Evolutionary conservation across 2,329 filamentous ascomycete species (phyloP), one percentile per base, ranked within the genome.

Genomic region (Diaporthe vaccinii): DNA sequence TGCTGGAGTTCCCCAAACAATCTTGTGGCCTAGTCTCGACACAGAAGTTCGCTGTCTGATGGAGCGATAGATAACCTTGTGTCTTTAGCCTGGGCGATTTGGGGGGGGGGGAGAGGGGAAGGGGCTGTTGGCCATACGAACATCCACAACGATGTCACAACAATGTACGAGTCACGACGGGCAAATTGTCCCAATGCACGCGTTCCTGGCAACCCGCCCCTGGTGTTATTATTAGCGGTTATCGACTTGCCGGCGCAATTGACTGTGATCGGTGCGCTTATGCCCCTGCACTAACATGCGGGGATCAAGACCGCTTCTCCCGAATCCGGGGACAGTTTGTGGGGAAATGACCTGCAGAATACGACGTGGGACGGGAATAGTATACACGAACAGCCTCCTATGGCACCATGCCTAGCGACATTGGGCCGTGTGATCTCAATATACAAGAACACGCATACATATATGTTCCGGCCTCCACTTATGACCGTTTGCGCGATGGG

Each of bases 1-100:
- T 78, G 9, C 73, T 80, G 39, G 74, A 59, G 49, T 78, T 76
- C 46, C 79, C 79, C 2, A 78, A 70, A 72, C 51, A 22, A 31
- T 72, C 59, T 17, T 76, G 72, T 34, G 75, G 75, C 34, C 57
- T 76, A n/a, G 34, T 34, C n/a, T 39, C 61, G 46, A 41, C 22
- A 51, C 25, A 39, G 49, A 36, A 28, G 41, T 44, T 36, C 39
- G 44, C 34, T 22, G 31, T 65, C 51, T 49, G 28, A 58, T 71
- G 46, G 5, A 41, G 25, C 65, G 49, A 49, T n/a, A 28, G 49
- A 49, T n/a, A 28, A 39, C n/a, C 15, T 39, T 9, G 65, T 69
- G 46, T 41, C 4, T n/a, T 53, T 41, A 15, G 49, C 34, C n/a
- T 53, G 31, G 22, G n/a, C 28, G 65, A 20, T 25, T 31, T n/a